phyloP scores from a whole-genome alignment of 176 grass and related monocot species.

The Juncus effusus region DNA sequence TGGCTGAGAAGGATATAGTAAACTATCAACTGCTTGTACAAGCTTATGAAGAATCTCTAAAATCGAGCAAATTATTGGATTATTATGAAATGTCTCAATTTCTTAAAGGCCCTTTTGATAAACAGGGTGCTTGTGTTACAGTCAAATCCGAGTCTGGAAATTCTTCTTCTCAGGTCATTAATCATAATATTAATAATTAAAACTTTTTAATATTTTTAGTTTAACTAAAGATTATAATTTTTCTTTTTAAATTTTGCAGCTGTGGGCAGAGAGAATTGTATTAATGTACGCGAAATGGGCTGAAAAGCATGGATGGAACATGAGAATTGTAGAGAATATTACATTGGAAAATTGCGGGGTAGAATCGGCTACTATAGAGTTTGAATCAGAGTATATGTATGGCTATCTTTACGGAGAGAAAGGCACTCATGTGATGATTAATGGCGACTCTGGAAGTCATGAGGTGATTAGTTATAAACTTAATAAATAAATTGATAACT shows the following conservation, averaged over 20 bases:
- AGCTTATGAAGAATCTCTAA: conserved; percentile 64
- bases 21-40: conserved; percentile 76
- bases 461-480: conserved; percentile 42
- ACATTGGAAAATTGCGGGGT: conserved; percentile 37
- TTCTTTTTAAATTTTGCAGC: conserved; percentile 25
- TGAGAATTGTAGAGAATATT: conserved; percentile 57
- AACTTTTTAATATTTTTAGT: background rate
- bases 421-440: conserved; percentile 75
- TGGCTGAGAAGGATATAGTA: conserved; percentile 77
- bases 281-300: conserved; percentile 82
- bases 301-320: conserved; percentile 59
- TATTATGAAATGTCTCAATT: conserved; percentile 69
- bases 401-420: conserved; percentile 90
- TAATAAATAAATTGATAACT: too few relatives aligned
- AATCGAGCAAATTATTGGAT: conserved; percentile 71
- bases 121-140: conserved; percentile 76
- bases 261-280: conserved; percentile 75
- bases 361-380: conserved; percentile 46
- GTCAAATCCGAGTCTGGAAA: conserved; percentile 60
- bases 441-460: conserved; percentile 30
- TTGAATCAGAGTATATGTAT: conserved; percentile 91
- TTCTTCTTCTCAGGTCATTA: conserved; percentile 59
- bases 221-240: background rate
- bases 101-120: conserved; percentile 77
- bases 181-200: background rate